Conservation (phyloP, 179 eudicot genomes). For the Spergularia azorica region DNA sequence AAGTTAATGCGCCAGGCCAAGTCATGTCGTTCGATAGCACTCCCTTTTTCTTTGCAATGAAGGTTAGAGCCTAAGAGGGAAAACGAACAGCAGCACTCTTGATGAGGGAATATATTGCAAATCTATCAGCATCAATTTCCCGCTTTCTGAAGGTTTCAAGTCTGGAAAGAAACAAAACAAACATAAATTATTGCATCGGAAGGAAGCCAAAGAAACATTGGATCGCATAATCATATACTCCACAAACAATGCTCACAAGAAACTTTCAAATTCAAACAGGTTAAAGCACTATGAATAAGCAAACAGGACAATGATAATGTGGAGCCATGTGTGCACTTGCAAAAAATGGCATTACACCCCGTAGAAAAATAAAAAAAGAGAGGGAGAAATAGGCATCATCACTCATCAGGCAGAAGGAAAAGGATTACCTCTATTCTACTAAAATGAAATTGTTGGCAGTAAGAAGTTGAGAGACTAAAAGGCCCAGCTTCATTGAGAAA, state of each 20-base stretch:
- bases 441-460: conserved; percentile 51
- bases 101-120: neutral
- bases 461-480: conserved; percentile 76
- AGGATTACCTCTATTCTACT: conserved; percentile 30
- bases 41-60: too few relatives aligned
- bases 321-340: neutral
- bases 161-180: conserved; percentile 8
- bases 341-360: too few relatives aligned
- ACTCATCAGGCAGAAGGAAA: neutral
- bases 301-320: neutral
- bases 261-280: neutral
- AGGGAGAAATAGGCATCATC: neutral
- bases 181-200: neutral
- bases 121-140: neutral
- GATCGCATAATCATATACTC: neutral
- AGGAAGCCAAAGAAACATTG: neutral
- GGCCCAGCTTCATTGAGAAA: conserved; percentile 79
- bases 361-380: too few relatives aligned
- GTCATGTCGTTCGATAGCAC: too few relatives aligned
- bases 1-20: conserved; percentile 13
- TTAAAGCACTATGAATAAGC: neutral
- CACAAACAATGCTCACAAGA: neutral
- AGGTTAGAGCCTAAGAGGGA: too few relatives aligned
- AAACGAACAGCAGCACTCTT: conserved; percentile 1
- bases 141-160: neutral